Evolutionary conservation across 164 flowering plant genomes (phyloP).

Genomic region (Vitis labrusca): DNA sequence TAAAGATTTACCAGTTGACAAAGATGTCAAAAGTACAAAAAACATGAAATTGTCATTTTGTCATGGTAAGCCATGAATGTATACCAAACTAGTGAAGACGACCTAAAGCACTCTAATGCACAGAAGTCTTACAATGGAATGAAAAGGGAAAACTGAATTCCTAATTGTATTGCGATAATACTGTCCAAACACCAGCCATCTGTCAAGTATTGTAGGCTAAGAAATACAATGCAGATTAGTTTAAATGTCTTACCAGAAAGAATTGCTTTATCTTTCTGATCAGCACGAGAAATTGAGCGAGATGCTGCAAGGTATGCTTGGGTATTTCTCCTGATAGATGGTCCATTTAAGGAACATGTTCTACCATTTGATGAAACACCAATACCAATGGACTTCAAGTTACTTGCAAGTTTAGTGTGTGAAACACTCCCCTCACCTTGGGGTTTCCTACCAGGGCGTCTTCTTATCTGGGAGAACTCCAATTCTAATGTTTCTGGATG

Average conservation of each 20-base stretch:
- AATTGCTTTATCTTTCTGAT: background rate
- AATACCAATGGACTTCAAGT: constrained; percentile 8
- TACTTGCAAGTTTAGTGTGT: constrained; percentile 2
- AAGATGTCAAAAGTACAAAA: too few species aligned
- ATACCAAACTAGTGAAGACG: too few species aligned
- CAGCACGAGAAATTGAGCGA: constrained; percentile 1
- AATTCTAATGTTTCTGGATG: constrained; percentile 42
- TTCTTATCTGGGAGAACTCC: constrained; percentile 19
- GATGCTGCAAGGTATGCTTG: constrained; percentile 1
- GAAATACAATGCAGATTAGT: background rate
- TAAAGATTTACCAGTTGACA: too few species aligned
- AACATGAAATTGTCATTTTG: too few species aligned
- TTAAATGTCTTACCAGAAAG: constrained; percentile 20
- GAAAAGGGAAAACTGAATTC: background rate
- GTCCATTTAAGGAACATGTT: constrained; percentile 6
- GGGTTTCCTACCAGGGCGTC: constrained; percentile 27
- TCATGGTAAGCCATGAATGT: too few species aligned
- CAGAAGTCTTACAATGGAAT: too few species aligned
- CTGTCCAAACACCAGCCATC: background rate
- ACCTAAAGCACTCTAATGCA: too few species aligned
- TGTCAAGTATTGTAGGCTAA: background rate
- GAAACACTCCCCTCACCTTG: constrained; percentile 21
- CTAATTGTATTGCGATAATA: background rate
- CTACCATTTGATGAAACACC: constrained; percentile 9
- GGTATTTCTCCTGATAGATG: constrained; percentile 11